These are phyloP conservation scores for Trichophyton verrucosum DNA, from an alignment of 2,329 filamentous ascomycete species.

Conservation along the genomic window DNA sequence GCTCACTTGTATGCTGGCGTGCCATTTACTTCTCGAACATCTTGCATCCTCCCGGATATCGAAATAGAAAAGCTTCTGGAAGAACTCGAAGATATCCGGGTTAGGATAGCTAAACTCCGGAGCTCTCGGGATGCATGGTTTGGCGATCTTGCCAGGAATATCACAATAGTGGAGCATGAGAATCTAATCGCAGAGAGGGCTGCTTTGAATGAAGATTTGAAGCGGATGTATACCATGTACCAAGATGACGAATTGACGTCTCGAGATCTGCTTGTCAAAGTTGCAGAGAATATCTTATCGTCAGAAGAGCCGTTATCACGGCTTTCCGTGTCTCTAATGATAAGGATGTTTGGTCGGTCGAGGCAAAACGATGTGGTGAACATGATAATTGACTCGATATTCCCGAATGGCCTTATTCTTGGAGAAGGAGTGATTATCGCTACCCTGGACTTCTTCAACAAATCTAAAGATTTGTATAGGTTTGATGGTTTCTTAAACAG, in stretches of 20 bases:
- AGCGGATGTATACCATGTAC: conserved; percentile 21
- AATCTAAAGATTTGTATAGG: conserved; percentile 29
- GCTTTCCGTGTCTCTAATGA: conserved; percentile 22
- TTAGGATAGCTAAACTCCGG: conserved; percentile 23
- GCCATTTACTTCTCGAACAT: conserved; percentile 14
- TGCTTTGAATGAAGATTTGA: conserved; percentile 21
- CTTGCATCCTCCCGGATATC: conserved; percentile 18
- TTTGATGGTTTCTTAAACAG: conserved; percentile 30
- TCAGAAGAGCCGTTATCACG: conserved; percentile 28
- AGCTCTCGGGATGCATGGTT: conserved; percentile 17
- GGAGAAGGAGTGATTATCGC: conserved; percentile 26
- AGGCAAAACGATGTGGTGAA: conserved; percentile 31
- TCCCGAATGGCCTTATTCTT: conserved; percentile 28
- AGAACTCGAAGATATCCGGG: conserved; percentile 24
- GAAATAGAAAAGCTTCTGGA: conserved; percentile 23
- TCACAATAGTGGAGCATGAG: conserved; percentile 15
- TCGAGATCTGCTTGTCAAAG: conserved; percentile 24
- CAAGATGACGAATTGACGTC: conserved; percentile 22
- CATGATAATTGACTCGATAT: conserved; percentile 26
- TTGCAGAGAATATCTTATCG: conserved; percentile 26
- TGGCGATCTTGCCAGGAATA: conserved; percentile 23
- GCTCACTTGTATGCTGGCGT: conserved; percentile 28
- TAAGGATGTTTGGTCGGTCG: conserved; percentile 27
- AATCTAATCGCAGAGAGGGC: conserved; percentile 21
- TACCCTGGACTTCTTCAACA: conserved; percentile 28